A percentile compares a stretch with the other conserved stretches of the same genome.
Conservation (phyloP, 352 stramenopile species). For the Paralagenidium karlingii region DNA sequence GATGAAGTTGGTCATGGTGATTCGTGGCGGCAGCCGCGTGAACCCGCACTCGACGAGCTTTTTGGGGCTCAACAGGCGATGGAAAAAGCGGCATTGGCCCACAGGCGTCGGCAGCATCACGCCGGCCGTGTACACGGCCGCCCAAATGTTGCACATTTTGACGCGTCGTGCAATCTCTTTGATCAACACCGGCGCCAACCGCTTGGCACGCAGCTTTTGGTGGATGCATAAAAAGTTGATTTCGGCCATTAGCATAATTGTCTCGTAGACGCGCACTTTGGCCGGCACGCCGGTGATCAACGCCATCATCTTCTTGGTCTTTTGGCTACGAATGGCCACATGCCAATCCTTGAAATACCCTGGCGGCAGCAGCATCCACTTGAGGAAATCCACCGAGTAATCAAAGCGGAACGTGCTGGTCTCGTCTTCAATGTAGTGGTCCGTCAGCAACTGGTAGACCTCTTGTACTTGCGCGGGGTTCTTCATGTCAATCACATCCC, state of each 20-base stretch:
- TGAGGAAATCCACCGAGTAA: constrained; percentile 76
- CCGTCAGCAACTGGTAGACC: constrained; percentile 93
- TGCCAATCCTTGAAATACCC: constrained; percentile 89
- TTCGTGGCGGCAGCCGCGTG: constrained; percentile 81
- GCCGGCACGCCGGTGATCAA: constrained; percentile 96
- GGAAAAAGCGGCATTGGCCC: constrained; percentile 92
- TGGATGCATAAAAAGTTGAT: constrained; percentile 99
- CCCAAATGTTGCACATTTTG: constrained; percentile 88
- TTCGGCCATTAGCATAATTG: constrained; percentile 73
- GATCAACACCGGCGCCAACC: constrained; percentile 96
- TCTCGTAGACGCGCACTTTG: constrained; percentile 44
- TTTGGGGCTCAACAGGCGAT: constrained; percentile 95
- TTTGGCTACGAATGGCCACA: constrained; percentile 88
- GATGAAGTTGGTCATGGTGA: constrained; percentile 92
- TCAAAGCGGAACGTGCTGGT: constrained; percentile 94
- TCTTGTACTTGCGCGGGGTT: constrained; percentile 70
- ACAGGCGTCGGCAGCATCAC: constrained; percentile 94
- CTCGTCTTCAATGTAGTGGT: constrained; percentile 99
- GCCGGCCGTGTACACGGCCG: constrained; percentile 98
- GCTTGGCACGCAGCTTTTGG: constrained; percentile 95
- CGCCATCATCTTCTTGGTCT: constrained; percentile 90
- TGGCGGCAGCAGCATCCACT: constrained; percentile 90
- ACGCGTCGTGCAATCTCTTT: constrained; percentile 99
- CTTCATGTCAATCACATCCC: constrained; percentile 85
- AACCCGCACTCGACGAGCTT: constrained; percentile 99